Base-by-base conservation (phyloP, 140 eudicot species). In the Flaveria floridana region DNA sequence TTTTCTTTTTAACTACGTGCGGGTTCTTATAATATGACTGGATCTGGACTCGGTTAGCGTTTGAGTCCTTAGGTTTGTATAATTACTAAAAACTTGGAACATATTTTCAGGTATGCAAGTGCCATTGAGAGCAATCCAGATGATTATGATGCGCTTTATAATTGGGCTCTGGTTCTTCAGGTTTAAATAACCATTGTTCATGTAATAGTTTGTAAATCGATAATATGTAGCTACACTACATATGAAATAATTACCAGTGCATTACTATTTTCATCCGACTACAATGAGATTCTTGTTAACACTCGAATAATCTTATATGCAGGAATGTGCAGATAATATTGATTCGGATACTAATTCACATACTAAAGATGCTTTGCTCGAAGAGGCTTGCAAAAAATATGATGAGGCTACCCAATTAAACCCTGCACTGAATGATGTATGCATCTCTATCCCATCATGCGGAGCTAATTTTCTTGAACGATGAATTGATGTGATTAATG, bases 81-180 rank as follows among this genome's bases (percentile, higher is more conserved):
- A 39, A 3, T 55, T 20, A 68, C 30, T 62, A 28, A 21, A 21
- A 47, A 65, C 11, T 68, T 8, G 52, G 23, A 75, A 41, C 55
- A 58, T 74, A 48, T 76, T 46, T 83, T 83, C 97, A 94, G 99
- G 82, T 90, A 90, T 81, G 99, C 99, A 23, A 94, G 74, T 84
- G 91, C 99, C 44, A 74, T 90, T 11, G 94, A 90, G 85, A 88
- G 86, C 70, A 94, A 94, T 79, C 99, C 96, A 61, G 95, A 86
- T 34, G 99, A 94, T 77, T 88, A 85, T 71, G 99, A 94, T 85
- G 97, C 97, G 44, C 89, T 94, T 58, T 94, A 94, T 81, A 90
- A 94, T 80, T 94, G 99, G 99, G 99, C 99, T 21, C 77, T 94
- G 25, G 97, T 94, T 82, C 99, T 94, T 84, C 99, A 92, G 96